phyloP scores from a whole-genome alignment of 139 green algal genomes.

The Chlorella vulgaris region DNA sequence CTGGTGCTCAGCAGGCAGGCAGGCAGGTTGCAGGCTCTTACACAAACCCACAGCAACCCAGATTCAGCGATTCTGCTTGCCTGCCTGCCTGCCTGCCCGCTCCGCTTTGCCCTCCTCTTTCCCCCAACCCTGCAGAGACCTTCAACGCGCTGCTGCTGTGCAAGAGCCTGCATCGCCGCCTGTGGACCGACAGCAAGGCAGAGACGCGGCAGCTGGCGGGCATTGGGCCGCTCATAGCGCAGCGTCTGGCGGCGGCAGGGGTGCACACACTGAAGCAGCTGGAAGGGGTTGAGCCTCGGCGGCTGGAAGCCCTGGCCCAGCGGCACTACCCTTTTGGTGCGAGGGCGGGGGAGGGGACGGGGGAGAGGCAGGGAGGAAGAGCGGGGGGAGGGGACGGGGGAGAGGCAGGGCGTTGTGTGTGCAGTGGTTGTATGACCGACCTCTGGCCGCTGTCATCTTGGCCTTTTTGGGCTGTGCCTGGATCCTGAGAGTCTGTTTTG shows the following conservation, averaged over 20 bases:
- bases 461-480: neutral
- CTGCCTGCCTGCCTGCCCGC: neutral
- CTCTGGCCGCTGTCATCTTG: too few relatives aligned
- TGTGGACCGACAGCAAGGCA: slow-evolving; percentile 62
- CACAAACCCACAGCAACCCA: too few relatives aligned
- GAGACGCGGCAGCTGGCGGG: slow-evolving; percentile 40
- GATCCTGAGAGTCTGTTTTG: neutral
- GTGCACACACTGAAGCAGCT: slow-evolving; percentile 57
- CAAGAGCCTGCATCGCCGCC: slow-evolving; percentile 58
- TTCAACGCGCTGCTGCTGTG: slow-evolving; percentile 59
- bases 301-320: slow-evolving; percentile 65
- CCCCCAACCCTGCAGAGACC: slow-evolving; percentile 33
- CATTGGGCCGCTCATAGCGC: slow-evolving; percentile 14
- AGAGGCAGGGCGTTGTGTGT: neutral
- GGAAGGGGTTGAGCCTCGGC: slow-evolving; percentile 50
- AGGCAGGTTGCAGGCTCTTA: too few relatives aligned
- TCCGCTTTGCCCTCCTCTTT: neutral
- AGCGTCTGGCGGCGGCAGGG: slow-evolving; percentile 57
- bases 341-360: too few relatives aligned
- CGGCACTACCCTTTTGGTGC: slow-evolving; percentile 72
- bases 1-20: too few relatives aligned
- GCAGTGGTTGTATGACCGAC: too few relatives aligned
- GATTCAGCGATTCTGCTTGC: too few relatives aligned
- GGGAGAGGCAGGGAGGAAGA: too few relatives aligned
- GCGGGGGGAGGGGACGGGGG: too few relatives aligned